Conservation (phyloP, 768 basidiomycete species). For the Crucibulum laeve region DNA sequence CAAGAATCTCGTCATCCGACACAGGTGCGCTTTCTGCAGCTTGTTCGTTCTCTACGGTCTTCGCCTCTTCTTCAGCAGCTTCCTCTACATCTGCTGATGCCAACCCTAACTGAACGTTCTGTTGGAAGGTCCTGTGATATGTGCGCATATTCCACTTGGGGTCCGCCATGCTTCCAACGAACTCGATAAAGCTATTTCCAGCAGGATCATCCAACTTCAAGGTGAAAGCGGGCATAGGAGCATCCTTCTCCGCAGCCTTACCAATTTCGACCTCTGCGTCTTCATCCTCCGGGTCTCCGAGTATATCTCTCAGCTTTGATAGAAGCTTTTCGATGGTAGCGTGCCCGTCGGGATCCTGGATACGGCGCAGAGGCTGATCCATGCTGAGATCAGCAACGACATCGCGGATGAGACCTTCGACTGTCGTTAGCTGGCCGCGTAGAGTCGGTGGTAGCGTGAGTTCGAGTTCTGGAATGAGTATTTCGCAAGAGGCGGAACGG, state of each 20-base stretch:
- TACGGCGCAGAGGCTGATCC: slow-evolving; percentile 80
- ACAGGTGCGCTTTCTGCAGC: slow-evolving; percentile 23
- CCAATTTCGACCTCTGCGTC: slow-evolving; percentile 34
- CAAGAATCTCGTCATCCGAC: slow-evolving; percentile 80
- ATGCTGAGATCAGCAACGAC: slow-evolving; percentile 73
- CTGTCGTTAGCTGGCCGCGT: slow-evolving; percentile 92
- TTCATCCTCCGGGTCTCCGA: slow-evolving; percentile 59
- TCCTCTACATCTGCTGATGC: slow-evolving; percentile 42
- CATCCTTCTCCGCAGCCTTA: slow-evolving; percentile 33
- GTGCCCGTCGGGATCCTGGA: slow-evolving; percentile 71
- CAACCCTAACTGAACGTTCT: slow-evolving; percentile 79
- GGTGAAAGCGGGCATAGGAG: slow-evolving; percentile 71
- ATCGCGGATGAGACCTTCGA: slow-evolving; percentile 88
- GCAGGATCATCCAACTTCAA: slow-evolving; percentile 88
- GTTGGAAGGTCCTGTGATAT: slow-evolving; percentile 74
- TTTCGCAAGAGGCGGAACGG: slow-evolving; percentile 77
- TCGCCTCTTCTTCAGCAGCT: slow-evolving; percentile 7
- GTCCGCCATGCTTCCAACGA: slow-evolving; percentile 80
- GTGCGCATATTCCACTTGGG: slow-evolving; percentile 89
- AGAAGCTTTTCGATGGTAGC: slow-evolving; percentile 73
- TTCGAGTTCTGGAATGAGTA: slow-evolving; percentile 83
- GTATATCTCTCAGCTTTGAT: slow-evolving; percentile 55
- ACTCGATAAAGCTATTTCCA: slow-evolving; percentile 97
- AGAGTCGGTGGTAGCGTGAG: slow-evolving; percentile 82
- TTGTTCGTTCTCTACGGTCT: slow-evolving; percentile 12